Percentiles rank a stretch among this genome's conserved stretches.
Conservation (phyloP, 331 rosid species). For the Quercus phellos region DNA sequence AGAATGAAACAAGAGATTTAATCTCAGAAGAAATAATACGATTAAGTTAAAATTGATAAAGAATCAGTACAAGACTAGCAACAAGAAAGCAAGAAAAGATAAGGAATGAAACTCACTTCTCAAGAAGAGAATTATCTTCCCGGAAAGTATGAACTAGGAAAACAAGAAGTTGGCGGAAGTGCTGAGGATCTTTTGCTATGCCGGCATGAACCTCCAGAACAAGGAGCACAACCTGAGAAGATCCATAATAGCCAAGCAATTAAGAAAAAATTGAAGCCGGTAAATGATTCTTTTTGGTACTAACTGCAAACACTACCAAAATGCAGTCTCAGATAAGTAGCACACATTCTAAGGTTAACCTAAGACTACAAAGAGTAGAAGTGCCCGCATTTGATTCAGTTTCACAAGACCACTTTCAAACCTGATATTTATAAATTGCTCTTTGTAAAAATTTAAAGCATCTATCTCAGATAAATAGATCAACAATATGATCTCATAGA, state of each 20-base stretch:
- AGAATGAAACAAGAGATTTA: background rate
- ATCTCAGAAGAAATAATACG: background rate
- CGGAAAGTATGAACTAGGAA: slow-evolving; percentile 79
- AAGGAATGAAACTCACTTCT: slow-evolving; percentile 54
- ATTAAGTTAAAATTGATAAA: slow-evolving; percentile 4
- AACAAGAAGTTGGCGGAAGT: slow-evolving; percentile 79
- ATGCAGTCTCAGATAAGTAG: background rate
- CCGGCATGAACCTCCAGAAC: slow-evolving; percentile 95
- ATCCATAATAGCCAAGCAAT: slow-evolving; percentile 16
- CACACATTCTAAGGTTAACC: background rate
- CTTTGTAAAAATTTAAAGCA: background rate
- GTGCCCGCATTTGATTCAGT: background rate
- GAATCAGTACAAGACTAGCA: slow-evolving; percentile 3
- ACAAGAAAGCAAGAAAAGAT: slow-evolving; percentile 16
- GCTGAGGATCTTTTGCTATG: slow-evolving; percentile 80
- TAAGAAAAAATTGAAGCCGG: background rate
- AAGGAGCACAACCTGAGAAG: slow-evolving; percentile 82
- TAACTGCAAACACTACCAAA: background rate
- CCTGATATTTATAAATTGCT: background rate
- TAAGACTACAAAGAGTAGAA: background rate
- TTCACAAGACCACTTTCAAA: background rate
- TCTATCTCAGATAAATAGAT: background rate
- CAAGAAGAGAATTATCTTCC: slow-evolving; percentile 74
- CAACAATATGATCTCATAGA: background rate
- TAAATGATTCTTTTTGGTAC: background rate